phyloP scores from a whole-genome alignment of 306 rosid genomes.

The Sphenostylis stenocarpa region DNA sequence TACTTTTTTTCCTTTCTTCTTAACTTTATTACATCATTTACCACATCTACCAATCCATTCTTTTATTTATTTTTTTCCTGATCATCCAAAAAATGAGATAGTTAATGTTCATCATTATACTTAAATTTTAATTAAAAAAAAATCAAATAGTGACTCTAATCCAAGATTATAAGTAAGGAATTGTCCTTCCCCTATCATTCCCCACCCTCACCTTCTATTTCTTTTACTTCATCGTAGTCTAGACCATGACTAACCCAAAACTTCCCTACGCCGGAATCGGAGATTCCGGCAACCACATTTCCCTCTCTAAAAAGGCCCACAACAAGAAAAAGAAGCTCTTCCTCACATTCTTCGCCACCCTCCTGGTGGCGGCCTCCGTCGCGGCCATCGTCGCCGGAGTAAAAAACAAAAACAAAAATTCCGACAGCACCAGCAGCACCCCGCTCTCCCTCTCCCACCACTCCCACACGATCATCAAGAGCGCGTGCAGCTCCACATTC shows the following conservation, averaged over 20 bases:
- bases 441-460: slow-evolving; percentile 37
- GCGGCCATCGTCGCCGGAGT: slow-evolving; percentile 54
- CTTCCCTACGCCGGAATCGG: slow-evolving; percentile 37
- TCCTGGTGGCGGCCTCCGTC: slow-evolving; percentile 43
- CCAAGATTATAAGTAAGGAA: slow-evolving; percentile 27
- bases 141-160: neutral
- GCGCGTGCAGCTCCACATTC: slow-evolving; percentile 62
- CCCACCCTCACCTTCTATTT: neutral
- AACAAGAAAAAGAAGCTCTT: slow-evolving; percentile 37
- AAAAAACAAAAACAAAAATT: neutral
- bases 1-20: too few relatives aligned
- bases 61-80: too few relatives aligned
- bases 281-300: slow-evolving; percentile 18
- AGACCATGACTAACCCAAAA: slow-evolving; percentile 34
- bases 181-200: neutral
- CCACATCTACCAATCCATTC: too few relatives aligned
- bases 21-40: too few relatives aligned
- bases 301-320: slow-evolving; percentile 27
- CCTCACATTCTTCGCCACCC: slow-evolving; percentile 38
- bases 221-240: neutral
- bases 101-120: too few relatives aligned
- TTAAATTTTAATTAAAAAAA: neutral
- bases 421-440: neutral
- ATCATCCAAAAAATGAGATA: too few relatives aligned
- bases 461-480: slow-evolving; percentile 55